phyloP scores from a whole-genome alignment of 2,329 filamentous ascomycete genomes.

The Coniella lustricola region DNA sequence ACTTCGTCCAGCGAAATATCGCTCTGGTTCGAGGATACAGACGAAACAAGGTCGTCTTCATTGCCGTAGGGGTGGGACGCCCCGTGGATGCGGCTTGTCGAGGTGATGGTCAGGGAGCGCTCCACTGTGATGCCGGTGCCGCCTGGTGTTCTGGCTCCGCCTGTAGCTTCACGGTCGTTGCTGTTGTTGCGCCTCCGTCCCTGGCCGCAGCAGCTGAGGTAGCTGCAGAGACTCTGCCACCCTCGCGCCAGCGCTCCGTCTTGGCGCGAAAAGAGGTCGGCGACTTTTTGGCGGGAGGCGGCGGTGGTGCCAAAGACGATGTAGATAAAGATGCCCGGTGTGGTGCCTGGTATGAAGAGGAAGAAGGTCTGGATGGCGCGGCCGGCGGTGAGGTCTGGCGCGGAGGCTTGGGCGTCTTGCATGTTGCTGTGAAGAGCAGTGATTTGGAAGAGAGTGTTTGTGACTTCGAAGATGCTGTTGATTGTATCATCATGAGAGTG shows the following conservation, averaged over 20 bases:
- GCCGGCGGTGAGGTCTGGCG: conserved; percentile 17
- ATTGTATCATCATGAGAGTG: too few species aligned
- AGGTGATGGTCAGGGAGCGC: conserved; percentile 13
- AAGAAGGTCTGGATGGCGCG: conserved; percentile 15
- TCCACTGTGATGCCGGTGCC: conserved; percentile 10
- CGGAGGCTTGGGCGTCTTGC: conserved; percentile 7
- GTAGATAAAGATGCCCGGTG: conserved; percentile 19
- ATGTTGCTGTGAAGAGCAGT: conserved; percentile 19
- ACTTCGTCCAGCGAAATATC: conserved; percentile 10
- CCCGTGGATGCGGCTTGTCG: conserved; percentile 1
- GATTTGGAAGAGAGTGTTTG: conserved; percentile 22
- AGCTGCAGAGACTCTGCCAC: background rate
- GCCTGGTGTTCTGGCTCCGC: background rate
- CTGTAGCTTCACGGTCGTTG: too few species aligned
- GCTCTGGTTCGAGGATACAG: conserved; percentile 2
- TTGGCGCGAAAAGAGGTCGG: conserved; percentile 12
- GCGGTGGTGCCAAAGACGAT: conserved; percentile 21
- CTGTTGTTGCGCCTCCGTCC: too few species aligned
- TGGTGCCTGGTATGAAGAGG: conserved; percentile 20
- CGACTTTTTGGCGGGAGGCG: conserved; percentile 18
- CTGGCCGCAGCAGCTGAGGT: background rate
- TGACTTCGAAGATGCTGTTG: conserved; percentile 22
- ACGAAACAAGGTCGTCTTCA: background rate
- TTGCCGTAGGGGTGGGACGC: background rate
- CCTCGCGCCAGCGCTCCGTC: too few species aligned